phyloP scores from a whole-genome alignment of 148 eudicot genomes.

The Silene conica region DNA sequence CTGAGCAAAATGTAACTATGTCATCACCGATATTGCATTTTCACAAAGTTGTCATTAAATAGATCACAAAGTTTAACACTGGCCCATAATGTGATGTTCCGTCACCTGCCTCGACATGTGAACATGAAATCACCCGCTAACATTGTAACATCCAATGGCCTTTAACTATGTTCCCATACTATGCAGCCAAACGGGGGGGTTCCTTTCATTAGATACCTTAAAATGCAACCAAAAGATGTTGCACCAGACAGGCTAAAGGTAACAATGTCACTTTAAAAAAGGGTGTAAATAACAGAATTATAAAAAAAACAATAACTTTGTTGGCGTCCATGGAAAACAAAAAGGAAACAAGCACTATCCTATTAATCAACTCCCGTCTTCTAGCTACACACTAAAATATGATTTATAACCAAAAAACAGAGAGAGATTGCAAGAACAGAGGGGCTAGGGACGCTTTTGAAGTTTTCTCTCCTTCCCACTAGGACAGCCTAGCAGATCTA shows the following conservation, averaged over 20 bases:
- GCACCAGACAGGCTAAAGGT: background rate
- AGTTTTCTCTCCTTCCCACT: background rate
- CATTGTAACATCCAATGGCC: background rate
- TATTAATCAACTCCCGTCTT: background rate
- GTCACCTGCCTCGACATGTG: constrained; percentile 2
- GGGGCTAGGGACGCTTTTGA: background rate
- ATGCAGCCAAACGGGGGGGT: background rate
- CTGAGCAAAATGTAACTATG: constrained; percentile 8
- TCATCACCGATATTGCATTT: background rate
- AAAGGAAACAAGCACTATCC: background rate
- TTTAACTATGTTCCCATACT: background rate
- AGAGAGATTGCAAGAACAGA: background rate
- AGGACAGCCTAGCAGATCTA: constrained; percentile 5
- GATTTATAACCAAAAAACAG: background rate
- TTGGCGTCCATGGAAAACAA: background rate
- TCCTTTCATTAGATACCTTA: background rate
- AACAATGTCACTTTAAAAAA: background rate
- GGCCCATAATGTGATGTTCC: background rate
- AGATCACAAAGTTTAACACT: background rate
- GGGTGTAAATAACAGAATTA: background rate
- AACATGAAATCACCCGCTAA: background rate
- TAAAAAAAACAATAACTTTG: background rate
- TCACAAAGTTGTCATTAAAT: background rate
- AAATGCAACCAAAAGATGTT: constrained; percentile 6
- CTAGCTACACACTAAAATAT: background rate